These are phyloP conservation scores for Sporothrix protearum DNA, from an alignment of 2,329 filamentous ascomycete genomes.

Conservation along the genomic window DNA sequence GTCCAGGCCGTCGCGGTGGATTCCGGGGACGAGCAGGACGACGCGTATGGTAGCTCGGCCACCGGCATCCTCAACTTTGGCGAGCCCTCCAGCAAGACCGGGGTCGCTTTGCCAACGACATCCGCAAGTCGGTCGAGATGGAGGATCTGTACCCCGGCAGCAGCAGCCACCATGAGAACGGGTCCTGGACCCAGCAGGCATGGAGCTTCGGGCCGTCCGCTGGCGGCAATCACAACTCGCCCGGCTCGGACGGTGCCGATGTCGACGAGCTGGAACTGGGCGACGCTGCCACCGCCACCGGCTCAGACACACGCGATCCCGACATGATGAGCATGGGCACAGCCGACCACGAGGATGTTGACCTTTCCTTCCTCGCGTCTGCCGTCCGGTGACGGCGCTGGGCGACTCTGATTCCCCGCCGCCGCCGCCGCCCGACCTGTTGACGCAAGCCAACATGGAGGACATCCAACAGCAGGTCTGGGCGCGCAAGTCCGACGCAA, in stretches of 20 bases:
- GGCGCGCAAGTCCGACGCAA: constrained; percentile 33
- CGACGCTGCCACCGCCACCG: background rate
- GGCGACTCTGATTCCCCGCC: constrained; percentile 15
- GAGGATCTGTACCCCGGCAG: constrained; percentile 39
- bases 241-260: constrained; percentile 22
- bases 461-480: constrained; percentile 38
- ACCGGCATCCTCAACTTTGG: constrained; percentile 26
- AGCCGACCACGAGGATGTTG: constrained; percentile 20
- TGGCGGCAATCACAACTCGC: constrained; percentile 18
- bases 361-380: constrained; percentile 18
- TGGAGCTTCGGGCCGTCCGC: constrained; percentile 45
- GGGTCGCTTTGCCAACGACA: constrained; percentile 27
- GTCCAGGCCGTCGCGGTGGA: background rate
- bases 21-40: constrained; percentile 14
- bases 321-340: constrained; percentile 25
- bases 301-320: background rate
- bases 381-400: constrained; percentile 21
- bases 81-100: background rate
- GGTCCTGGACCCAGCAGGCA: constrained; percentile 33
- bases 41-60: constrained; percentile 6
- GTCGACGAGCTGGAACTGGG: constrained; percentile 24
- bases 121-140: constrained; percentile 45
- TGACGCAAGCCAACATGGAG: constrained; percentile 29
- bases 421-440: constrained; percentile 29
- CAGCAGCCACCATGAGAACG: constrained; percentile 30